Evolutionary conservation across 140 eudicot species (phyloP).

Genomic region (Erigeron philadelphicus): DNA sequence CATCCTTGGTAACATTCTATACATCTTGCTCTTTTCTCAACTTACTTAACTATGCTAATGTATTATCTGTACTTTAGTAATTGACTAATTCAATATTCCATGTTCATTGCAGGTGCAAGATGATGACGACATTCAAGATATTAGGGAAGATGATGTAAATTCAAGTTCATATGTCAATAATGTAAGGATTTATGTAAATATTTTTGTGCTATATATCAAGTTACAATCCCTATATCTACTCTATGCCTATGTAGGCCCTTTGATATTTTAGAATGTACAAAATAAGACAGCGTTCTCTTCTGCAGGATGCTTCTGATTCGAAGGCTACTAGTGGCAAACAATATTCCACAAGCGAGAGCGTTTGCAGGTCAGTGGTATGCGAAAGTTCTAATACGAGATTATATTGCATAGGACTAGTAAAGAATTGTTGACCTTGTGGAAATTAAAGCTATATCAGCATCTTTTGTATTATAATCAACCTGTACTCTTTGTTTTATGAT

Average conservation of each 20-base stretch:
- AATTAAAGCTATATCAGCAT: background rate
- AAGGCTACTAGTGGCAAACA: slow-evolving; percentile 37
- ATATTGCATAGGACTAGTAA: background rate
- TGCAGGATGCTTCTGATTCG: slow-evolving; percentile 54
- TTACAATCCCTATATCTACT: slow-evolving; percentile 1
- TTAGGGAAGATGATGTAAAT: slow-evolving; percentile 54
- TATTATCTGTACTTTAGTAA: background rate
- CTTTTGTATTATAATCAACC: too few species aligned
- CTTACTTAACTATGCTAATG: too few species aligned
- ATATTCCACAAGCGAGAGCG: slow-evolving; percentile 35
- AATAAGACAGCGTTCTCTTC: slow-evolving; percentile 11
- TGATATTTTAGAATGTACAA: slow-evolving; percentile 9
- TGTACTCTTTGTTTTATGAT: background rate
- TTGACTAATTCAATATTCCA: too few species aligned
- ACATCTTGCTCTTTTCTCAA: slow-evolving; percentile 3
- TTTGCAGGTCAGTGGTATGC: slow-evolving; percentile 47
- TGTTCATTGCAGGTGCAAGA: slow-evolving; percentile 63
- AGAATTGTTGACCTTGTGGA: background rate
- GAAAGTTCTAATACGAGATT: too few species aligned
- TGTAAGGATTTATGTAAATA: slow-evolving; percentile 32
- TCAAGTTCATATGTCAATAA: slow-evolving; percentile 34
- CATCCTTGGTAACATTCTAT: slow-evolving; percentile 62
- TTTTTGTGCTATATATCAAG: background rate
- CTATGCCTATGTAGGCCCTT: background rate
- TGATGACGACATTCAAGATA: slow-evolving; percentile 75